Conservation (phyloP, 2,329 filamentous ascomycete genomes). For the Mycosphaerella arachidis region DNA sequence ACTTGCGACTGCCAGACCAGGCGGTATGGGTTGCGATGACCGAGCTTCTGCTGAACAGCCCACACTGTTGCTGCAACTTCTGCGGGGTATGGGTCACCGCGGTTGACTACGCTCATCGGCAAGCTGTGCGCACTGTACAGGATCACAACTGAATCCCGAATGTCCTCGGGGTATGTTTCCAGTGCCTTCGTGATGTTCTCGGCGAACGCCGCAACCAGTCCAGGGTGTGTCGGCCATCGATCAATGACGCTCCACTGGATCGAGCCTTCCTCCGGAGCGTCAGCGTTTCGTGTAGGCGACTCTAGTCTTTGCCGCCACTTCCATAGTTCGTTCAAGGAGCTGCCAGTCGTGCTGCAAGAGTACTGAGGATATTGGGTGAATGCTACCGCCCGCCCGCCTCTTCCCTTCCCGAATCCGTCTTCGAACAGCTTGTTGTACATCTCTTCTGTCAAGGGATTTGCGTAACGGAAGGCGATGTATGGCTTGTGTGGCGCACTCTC, state of each 20-base stretch:
- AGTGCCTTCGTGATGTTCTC: slow-evolving; percentile 86
- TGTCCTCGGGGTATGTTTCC: slow-evolving; percentile 75
- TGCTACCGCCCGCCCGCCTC: slow-evolving; percentile 87
- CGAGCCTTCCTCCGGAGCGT: slow-evolving; percentile 58
- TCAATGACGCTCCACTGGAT: slow-evolving; percentile 98
- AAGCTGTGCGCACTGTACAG: slow-evolving; percentile 90
- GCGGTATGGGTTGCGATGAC: slow-evolving; percentile 84
- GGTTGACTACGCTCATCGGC: slow-evolving; percentile 95
- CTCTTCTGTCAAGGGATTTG: slow-evolving; percentile 85
- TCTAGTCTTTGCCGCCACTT: slow-evolving; percentile 90
- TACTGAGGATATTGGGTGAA: slow-evolving; percentile 99
- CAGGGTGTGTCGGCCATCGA: slow-evolving; percentile 88
- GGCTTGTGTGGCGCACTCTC: slow-evolving; percentile 95
- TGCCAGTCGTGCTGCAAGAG: slow-evolving; percentile 94
- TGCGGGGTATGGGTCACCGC: slow-evolving; percentile 89
- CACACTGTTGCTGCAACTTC: slow-evolving; percentile 95
- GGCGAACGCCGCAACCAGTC: slow-evolving; percentile 86
- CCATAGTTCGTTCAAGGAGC: slow-evolving; percentile 94
- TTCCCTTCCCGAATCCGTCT: slow-evolving; percentile 86
- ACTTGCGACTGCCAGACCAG: slow-evolving; percentile 98
- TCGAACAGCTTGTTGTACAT: slow-evolving; percentile 79
- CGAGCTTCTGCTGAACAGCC: slow-evolving; percentile 89
- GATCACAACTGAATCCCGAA: slow-evolving; percentile 73
- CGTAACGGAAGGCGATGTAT: slow-evolving; percentile 96
- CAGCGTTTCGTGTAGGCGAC: slow-evolving; percentile 28